Evolutionary conservation across 345 rosid species (phyloP).

Genomic region (Barbarea vulgaris): DNA sequence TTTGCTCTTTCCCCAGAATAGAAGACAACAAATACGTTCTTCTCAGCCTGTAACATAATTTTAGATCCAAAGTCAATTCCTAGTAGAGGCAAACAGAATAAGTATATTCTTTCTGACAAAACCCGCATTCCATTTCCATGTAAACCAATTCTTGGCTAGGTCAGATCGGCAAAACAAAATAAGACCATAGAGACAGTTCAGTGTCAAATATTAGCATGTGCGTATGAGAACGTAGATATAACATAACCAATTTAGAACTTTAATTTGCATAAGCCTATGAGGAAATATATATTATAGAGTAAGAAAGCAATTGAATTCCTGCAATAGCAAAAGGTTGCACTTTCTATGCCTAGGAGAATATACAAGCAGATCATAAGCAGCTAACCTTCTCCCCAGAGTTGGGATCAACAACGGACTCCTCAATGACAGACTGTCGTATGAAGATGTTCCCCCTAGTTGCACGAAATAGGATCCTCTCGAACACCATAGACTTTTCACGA

Average conservation of each 20-base stretch:
- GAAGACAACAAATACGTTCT: constrained; percentile 85
- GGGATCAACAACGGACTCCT: constrained; percentile 84
- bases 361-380: constrained; percentile 7
- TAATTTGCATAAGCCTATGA: not conserved
- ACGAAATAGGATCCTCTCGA: constrained; percentile 94
- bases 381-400: constrained; percentile 88
- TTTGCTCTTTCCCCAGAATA: constrained; percentile 92
- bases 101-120: not conserved
- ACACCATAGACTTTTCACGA: constrained; percentile 83
- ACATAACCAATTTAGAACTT: not conserved
- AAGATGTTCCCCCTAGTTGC: constrained; percentile 96
- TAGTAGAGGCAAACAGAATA: constrained; percentile 17
- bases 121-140: constrained; percentile 18
- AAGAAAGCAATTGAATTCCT: constrained; percentile 14
- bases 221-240: not conserved
- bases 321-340: not conserved
- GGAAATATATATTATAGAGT: not conserved
- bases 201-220: constrained; percentile 10
- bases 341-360: constrained; percentile 14
- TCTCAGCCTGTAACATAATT: constrained; percentile 66
- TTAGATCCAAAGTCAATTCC: constrained; percentile 33
- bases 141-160: not conserved
- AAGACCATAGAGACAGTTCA: not conserved
- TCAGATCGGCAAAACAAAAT: not conserved
- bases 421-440: constrained; percentile 65